Percentiles rank a stretch among this genome's conserved stretches.
Evolutionary conservation across 495 filamentous ascomycete genomes (phyloP).

Genomic region (Thozetella sp.): DNA sequence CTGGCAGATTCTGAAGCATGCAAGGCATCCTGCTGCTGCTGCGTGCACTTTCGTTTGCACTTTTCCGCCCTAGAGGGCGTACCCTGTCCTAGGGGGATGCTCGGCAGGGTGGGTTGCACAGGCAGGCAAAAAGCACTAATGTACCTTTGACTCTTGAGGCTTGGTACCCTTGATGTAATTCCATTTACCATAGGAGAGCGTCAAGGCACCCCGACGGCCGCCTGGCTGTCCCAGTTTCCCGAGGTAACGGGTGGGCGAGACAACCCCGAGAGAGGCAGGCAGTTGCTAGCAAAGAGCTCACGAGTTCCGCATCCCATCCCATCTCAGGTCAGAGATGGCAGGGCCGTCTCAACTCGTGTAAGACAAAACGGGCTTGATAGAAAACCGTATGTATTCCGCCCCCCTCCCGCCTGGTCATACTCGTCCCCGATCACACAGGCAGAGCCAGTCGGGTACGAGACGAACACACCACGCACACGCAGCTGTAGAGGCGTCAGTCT

Average conservation of each 20-base stretch:
- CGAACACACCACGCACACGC: neutral
- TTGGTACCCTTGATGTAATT: neutral
- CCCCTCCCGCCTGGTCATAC: no score
- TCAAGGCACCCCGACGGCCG: neutral
- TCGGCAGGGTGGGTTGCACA: neutral
- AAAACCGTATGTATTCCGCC: no score
- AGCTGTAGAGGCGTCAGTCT: neutral
- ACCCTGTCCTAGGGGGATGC: neutral
- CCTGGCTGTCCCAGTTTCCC: no score
- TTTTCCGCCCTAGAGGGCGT: neutral
- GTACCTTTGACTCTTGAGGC: no score
- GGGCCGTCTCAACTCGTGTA: no score
- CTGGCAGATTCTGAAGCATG: neutral
- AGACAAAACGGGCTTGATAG: no score
- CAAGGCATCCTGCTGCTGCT: slow-evolving; percentile 1
- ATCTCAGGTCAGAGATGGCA: no score
- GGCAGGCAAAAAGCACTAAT: neutral
- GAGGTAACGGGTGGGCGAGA: no score
- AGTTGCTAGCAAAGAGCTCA: no score
- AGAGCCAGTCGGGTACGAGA: neutral
- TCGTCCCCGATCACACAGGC: no score
- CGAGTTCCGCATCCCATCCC: no score
- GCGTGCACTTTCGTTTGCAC: neutral
- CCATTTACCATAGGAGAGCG: neutral
- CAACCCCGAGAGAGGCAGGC: no score